Evolutionary conservation across 2,329 filamentous ascomycete species (phyloP).

Genomic region (Aurifilum marmelostoma): DNA sequence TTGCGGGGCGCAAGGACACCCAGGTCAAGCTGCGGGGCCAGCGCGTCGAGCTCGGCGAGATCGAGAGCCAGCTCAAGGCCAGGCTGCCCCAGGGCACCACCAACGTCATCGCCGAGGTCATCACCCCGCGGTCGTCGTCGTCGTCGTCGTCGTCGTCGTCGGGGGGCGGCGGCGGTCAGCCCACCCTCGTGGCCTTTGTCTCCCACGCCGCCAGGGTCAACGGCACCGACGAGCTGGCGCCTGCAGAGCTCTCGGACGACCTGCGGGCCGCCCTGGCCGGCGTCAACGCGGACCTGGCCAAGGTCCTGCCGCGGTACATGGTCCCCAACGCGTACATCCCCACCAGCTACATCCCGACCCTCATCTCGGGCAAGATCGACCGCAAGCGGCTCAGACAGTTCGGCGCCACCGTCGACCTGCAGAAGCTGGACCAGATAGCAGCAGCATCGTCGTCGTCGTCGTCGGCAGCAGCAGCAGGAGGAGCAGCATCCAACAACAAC

Average conservation of each 20-base stretch:
- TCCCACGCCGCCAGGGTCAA: constrained; percentile 29
- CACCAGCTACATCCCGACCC: constrained; percentile 45
- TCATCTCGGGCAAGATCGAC: constrained; percentile 50
- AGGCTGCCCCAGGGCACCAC: constrained; percentile 43
- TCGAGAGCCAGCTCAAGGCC: constrained; percentile 46
- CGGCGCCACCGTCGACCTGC: constrained; percentile 35
- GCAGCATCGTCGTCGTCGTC: no score
- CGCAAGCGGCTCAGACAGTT: constrained; percentile 43
- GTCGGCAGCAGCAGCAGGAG: no score
- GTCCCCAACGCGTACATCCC: constrained; percentile 48
- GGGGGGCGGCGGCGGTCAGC: no score
- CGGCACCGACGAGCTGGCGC: constrained; percentile 30
- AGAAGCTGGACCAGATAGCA: constrained; percentile 23
- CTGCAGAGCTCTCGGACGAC: constrained; percentile 24
- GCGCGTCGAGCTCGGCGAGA: constrained; percentile 57
- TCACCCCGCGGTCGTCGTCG: constrained; percentile 35
- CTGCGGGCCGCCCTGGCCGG: constrained; percentile 29
- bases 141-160: no score
- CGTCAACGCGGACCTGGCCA: constrained; percentile 26
- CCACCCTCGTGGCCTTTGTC: constrained; percentile 40
- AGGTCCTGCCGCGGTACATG: constrained; percentile 38
- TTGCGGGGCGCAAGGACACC: constrained; percentile 57
- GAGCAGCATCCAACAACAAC: no score
- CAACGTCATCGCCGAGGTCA: constrained; percentile 52
- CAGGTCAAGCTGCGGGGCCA: constrained; percentile 65